These are phyloP conservation scores for Solanum sitiens DNA, from an alignment of 257 asterid species.

Conservation along the genomic window DNA sequence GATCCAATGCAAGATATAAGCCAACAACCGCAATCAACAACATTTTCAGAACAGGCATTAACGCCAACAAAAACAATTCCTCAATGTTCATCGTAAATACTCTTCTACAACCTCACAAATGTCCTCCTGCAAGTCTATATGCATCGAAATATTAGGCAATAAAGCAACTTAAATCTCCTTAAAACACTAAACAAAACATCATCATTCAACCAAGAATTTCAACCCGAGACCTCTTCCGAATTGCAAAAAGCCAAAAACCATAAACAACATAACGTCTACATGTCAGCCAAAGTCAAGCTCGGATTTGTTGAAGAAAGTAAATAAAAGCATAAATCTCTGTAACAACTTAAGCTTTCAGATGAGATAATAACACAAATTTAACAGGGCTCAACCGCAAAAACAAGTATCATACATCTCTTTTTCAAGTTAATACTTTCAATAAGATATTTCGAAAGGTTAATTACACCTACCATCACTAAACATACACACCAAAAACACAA, in stretches of 20 bases:
- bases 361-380: not conserved
- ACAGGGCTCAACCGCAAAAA: not conserved
- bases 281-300: not conserved
- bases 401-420: not conserved
- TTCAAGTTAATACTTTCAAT: not conserved
- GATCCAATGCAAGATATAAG: conserved; percentile 21
- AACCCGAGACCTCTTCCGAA: no score
- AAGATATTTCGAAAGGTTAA: no score
- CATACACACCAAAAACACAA: not conserved
- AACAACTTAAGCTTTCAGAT: not conserved
- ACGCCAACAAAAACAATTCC: conserved; percentile 25
- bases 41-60: conserved; percentile 27
- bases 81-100: conserved; percentile 10
- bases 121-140: not conserved
- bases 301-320: not conserved
- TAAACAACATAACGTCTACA: no score
- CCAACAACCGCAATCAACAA: conserved; percentile 21
- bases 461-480: no score
- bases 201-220: not conserved
- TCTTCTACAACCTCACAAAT: not conserved
- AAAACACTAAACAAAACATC: not conserved
- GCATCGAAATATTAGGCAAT: not conserved
- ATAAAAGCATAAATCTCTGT: not conserved
- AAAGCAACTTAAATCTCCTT: not conserved
- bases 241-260: no score